Evolutionary conservation across 305 asterid genomes (phyloP).

Genomic region (Fraxinus xanthoxyloides): DNA sequence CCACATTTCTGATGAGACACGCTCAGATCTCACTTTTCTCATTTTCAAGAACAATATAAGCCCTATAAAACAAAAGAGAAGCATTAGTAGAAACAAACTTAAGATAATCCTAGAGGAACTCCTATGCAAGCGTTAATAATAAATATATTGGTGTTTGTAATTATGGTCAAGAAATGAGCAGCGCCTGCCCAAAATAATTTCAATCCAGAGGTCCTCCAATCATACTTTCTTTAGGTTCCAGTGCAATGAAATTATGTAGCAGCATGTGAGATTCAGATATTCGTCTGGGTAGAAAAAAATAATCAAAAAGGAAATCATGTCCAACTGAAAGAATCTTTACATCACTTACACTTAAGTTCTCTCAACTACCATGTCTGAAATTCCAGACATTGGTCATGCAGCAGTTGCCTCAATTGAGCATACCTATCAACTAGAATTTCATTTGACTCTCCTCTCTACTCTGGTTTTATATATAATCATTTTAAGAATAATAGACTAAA

Average conservation of each 20-base stretch:
- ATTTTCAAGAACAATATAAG: conserved; percentile 76
- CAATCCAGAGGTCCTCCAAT: background rate
- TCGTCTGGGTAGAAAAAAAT: background rate
- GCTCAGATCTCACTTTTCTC: conserved; percentile 92
- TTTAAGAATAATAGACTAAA: background rate
- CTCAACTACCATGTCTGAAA: background rate
- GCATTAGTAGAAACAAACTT: conserved; percentile 16
- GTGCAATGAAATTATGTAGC: background rate
- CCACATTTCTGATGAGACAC: conserved; percentile 75
- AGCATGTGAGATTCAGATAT: background rate
- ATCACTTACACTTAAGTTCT: background rate
- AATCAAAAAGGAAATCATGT: background rate
- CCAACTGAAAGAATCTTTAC: background rate
- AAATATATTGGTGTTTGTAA: background rate
- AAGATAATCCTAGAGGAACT: background rate
- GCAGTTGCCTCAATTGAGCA: background rate
- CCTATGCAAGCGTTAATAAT: background rate
- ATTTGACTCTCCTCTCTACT: background rate
- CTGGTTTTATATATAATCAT: background rate
- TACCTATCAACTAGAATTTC: background rate
- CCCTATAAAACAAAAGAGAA: conserved; percentile 43
- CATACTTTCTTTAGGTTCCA: background rate
- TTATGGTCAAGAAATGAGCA: background rate
- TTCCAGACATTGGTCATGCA: background rate
- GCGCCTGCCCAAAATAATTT: background rate